Base-by-base conservation (phyloP, 129 eudicot species). In the Artemisia annua region DNA sequence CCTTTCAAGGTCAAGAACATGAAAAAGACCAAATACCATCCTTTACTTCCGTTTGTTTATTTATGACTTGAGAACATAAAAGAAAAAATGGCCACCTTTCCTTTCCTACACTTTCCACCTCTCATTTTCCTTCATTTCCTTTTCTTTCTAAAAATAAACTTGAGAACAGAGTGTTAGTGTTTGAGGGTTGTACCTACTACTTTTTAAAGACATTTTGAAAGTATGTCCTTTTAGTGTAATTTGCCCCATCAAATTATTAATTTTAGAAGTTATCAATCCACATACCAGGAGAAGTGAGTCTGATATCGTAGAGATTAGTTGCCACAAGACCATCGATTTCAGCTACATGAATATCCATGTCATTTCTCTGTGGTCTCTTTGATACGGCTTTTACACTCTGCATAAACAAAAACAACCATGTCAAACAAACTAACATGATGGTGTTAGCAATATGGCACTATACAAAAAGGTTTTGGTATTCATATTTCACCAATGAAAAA, bases 271-370 rank as follows among this genome's bases (percentile, higher is more conserved):
- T 53, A 48, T 64, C 22, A 28, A 48, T 18, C 35, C 15, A 74
- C 83, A 71, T 30, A 91, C 94, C 85, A n/a, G 85, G 15, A 53
- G 79, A 50, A 28, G 71, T 20, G 68, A 90, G 80, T 72, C 71
- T 78, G 69, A 92, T 92, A 43, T 84, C 84, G 65, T 82, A 89
- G 61, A 87, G 78, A 70, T 64, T 77, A 20, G 72, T 70, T 26
- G 84, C 39, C 61, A 67, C 66, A 14, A 80, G 77, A 60, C 83
- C 84, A 46, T 70, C 76, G 30, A 81, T 75, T 78, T 89, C 92
- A 73, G 67, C 68, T 44, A 89, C 85, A 22, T 80, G 78, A 22
- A 83, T 59, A 30, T 82, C 80, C 84, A 73, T 68, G 22, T 63
- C 22, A 66, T 72, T 83, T 66, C 54, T 64, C 75, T 72, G 68